Evolutionary conservation across 257 asterid species (phyloP).

Genomic region (Thymus mandschuricus): DNA sequence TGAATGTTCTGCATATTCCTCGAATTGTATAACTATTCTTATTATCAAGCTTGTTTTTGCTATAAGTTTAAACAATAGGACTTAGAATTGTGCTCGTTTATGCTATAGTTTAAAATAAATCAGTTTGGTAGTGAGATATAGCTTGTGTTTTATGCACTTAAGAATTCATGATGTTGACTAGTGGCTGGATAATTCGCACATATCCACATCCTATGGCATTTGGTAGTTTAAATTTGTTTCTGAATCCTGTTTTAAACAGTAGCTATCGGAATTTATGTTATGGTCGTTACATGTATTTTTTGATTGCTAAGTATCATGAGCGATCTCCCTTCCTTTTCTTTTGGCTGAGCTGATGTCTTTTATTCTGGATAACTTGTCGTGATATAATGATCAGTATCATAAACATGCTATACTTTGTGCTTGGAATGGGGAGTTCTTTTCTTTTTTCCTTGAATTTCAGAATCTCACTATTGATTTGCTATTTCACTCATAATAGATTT

Average conservation of each 20-base stretch:
- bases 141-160: neutral
- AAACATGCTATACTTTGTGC: too few relatives aligned
- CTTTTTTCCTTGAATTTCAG: too few relatives aligned
- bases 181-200: too few relatives aligned
- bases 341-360: neutral
- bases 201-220: neutral
- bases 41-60: too few relatives aligned
- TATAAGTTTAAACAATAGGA: too few relatives aligned
- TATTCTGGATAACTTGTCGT: neutral
- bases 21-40: too few relatives aligned
- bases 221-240: neutral
- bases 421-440: too few relatives aligned
- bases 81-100: too few relatives aligned
- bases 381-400: neutral
- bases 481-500: conserved; percentile 34
- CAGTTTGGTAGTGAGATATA: neutral
- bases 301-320: too few relatives aligned
- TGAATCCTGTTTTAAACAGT: neutral
- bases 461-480: neutral
- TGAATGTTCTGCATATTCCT: too few relatives aligned
- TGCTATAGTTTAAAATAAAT: neutral
- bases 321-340: neutral
- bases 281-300: neutral
- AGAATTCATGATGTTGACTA: neutral
- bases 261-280: neutral